Conservation (phyloP, 257 asterid genomes). For the Solanum sejunctum region DNA sequence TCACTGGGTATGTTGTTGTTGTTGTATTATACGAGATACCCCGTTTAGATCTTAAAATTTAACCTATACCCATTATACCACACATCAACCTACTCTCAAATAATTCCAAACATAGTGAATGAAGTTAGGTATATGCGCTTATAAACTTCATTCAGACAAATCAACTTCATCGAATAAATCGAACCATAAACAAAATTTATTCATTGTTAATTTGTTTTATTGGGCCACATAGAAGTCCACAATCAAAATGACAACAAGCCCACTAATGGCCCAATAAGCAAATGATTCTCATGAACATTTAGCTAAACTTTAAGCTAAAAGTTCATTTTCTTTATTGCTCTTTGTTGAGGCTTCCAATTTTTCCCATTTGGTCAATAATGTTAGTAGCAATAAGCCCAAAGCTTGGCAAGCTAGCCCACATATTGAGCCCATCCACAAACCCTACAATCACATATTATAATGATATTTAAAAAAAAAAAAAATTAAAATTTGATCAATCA, state of each 20-base stretch:
- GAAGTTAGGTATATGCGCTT: background rate
- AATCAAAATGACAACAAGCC: too few relatives aligned
- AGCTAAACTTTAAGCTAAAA: too few relatives aligned
- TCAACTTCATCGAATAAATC: background rate
- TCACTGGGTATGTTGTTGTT: too few relatives aligned
- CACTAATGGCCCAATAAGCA: too few relatives aligned
- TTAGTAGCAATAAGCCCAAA: constrained; percentile 34
- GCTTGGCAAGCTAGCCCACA: constrained; percentile 54
- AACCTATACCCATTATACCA: background rate
- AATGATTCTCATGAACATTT: too few relatives aligned
- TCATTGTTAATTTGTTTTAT: background rate
- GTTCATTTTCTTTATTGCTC: background rate
- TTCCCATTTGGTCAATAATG: constrained; percentile 45
- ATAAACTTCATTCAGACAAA: too few relatives aligned
- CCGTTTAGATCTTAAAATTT: too few relatives aligned
- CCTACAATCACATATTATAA: constrained; percentile 19
- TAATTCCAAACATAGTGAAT: too few relatives aligned
- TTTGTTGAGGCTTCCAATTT: constrained; percentile 19
- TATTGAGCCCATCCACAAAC: constrained; percentile 62
- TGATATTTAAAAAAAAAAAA: background rate
- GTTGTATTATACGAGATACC: background rate
- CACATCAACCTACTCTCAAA: too few relatives aligned
- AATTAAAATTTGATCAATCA: background rate
- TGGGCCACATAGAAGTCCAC: background rate
- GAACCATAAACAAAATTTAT: background rate